Evolutionary conservation across 2,329 filamentous ascomycete genomes (phyloP), one percentile per base, ranked within the genome.

Genomic region (Lasiodiplodia citricola): DNA sequence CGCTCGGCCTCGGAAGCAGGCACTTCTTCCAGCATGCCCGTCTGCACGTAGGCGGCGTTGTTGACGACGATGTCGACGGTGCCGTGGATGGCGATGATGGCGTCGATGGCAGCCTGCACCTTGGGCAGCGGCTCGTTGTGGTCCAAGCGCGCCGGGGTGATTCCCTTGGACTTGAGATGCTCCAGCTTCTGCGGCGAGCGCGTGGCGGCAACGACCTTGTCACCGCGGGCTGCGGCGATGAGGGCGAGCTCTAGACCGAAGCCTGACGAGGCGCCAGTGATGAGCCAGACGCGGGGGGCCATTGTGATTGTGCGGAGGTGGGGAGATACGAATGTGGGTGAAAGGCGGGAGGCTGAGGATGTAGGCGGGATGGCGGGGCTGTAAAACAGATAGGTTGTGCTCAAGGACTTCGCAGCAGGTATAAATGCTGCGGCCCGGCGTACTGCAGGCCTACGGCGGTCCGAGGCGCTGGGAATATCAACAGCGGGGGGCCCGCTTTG

Each of bases 101-200:
- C 74, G n/a, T 79, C 75, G 4, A 78, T 76, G 23, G 78, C 52
- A 18, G 52, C 52, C 3, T 52, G 50, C 2, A 52, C 21, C 50
- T 78, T 72, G 0, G 74, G 66, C 4, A 80, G 70, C 0, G 77
- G 69, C 21, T 77, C 76, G 23, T 79, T 81, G n/a, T 84, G 80
- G 66, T 85, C 82, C 3, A 84, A 76, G 8, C 74, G 50, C 2
- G 50, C 50, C 21, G 50, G 50, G 11, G 50, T 52, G 50, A 52
- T 52, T 4, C 50, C 50, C 21, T 52, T n/a, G 50, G 18, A n/a
- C 50, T 23, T 52, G n/a, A 52, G 50, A 13, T 52, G 50, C 18
- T n/a, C 50, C 18, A 52, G 10, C 21, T 52, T 52, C 50, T 52
- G 50, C 18, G 50, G 50, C 6, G 25, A 73, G 74, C 28, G 71